These are phyloP conservation scores for Trebouxia sp. DNA, from an alignment of 139 green algal species.

Conservation along the genomic window DNA sequence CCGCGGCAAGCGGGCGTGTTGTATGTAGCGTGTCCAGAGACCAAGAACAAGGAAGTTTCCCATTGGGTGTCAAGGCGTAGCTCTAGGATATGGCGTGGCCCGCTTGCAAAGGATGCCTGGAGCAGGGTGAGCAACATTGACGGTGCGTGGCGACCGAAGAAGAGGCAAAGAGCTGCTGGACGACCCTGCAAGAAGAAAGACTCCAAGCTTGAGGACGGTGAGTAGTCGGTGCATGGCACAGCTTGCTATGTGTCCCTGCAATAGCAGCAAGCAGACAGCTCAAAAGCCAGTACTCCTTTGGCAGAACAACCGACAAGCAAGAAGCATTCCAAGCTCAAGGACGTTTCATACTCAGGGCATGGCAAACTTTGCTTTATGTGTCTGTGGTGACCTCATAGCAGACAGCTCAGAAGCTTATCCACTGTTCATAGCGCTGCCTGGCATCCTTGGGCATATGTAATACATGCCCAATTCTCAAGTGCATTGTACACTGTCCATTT, in stretches of 20 bases:
- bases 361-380: too few relatives aligned
- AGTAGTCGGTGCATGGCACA: neutral
- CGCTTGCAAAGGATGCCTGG: constrained; percentile 1
- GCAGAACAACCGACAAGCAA: too few relatives aligned
- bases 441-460: too few relatives aligned
- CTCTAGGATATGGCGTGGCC: neutral
- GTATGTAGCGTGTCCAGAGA: constrained; percentile 17
- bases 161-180: neutral
- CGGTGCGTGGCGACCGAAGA: constrained; percentile 11
- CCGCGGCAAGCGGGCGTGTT: too few relatives aligned
- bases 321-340: too few relatives aligned
- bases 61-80: constrained; percentile 16
- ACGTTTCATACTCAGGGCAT: too few relatives aligned
- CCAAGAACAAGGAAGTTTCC: neutral
- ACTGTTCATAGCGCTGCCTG: too few relatives aligned
- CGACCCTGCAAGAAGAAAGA: neutral
- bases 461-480: too few relatives aligned
- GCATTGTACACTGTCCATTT: too few relatives aligned
- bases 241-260: neutral
- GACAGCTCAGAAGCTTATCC: too few relatives aligned
- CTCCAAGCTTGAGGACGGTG: neutral
- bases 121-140: neutral
- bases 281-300: neutral
- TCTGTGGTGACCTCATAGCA: too few relatives aligned
- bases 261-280: neutral